Evolutionary conservation across 2,329 filamentous ascomycete species (phyloP), one percentile per base, ranked within the genome.

Genomic region (Fusarium virguliforme): DNA sequence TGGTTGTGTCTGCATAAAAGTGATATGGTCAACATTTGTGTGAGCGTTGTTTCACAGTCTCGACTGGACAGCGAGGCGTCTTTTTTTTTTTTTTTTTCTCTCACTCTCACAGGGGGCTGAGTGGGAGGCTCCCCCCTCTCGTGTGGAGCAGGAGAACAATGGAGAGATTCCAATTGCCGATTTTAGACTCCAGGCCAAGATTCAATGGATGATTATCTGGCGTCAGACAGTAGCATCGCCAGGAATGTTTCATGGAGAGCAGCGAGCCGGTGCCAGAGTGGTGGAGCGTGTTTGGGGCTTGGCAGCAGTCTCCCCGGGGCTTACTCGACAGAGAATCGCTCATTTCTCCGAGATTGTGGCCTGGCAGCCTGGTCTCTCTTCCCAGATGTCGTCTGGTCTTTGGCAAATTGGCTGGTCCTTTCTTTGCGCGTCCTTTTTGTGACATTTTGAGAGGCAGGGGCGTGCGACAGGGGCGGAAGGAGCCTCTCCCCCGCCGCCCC

Each of bases 241-340:
- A 48, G 43, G 43, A 48, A 48, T 48, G 43, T 48, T 48, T 48
- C 24, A 48, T n/a, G 43, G 43, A 6, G 24, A 48, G 15, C 24
- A 26, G 18, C 18, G 24, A 48, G 41, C 13, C 13, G 6, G 13
- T 46, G 26, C 41, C 43, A 48, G 26, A 28, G 43, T 48, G 26
- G 43, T 28, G 24, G 24, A 48, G 43, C 18, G 18, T 18, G 18
- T 48, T 26, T 28, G 10, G 43, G 4, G 13, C 22, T n/a, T 48
- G 43, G 24, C 43, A 48, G 43, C 18, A 18, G 18, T 18, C 18
- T 18, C 18, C 18, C 18, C 18, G 18, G 18, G 18, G 18, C 18
- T 18, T 18, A 18, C 18, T 18, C 18, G 18, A 18, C 18, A 18
- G 18, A 18, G 18, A 18, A 18, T 18, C 18, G 18, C 18, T 18